Base-by-base conservation (phyloP, 805 yeast genomes). In the Torulaspora gathmanii region DNA sequence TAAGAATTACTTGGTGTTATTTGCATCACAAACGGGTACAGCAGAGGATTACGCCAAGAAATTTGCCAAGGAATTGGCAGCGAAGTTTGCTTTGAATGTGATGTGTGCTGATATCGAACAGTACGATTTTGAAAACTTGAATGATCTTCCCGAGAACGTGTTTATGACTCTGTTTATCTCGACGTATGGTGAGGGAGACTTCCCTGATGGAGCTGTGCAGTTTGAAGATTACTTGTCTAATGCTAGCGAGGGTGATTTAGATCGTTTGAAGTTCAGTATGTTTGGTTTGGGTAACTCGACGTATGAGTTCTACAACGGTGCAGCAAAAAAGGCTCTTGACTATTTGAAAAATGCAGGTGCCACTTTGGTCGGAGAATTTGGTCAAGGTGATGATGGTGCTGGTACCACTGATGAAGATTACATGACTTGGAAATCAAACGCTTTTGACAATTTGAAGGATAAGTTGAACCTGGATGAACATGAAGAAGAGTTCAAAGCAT, bases 141-240 rank as follows among this genome's bases (percentile, higher is more conserved):
- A 79, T 58, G 78, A 78, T 40, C 66, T 91, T 51, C 77, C 82
- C 16, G 69, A 71, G 13, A 77, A 77, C 48, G 70, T 78, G 44
- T 69, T 78, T n/a, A 80, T 80, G 16, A 80, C 88, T 50, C 83
- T 91, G 59, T 74, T 91, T 61, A 73, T 89, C 70, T 93, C 98
- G 26, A 88, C 96, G 9, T 93, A 93, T 58, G 99, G 99, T 56
- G 99, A 91, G 70, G 99, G 99, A 62, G 99, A 91, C 65, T 95
- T 95, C 56, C 91, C 99, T 11, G 99, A 91, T 65, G 86, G 87
- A 57, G 93, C 97, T n/a, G 77, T 78, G 33, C 80, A 79, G 30
- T 87, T 93, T 63, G 81, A 79, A 61, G 84, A 82, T 46, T 80
- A 70, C 60, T 75, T 90, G 58, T 77, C 80, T 27, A 56, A 65